Base-by-base conservation (phyloP, 2,329 filamentous ascomycete genomes). In the Trichoderma koningii region DNA sequence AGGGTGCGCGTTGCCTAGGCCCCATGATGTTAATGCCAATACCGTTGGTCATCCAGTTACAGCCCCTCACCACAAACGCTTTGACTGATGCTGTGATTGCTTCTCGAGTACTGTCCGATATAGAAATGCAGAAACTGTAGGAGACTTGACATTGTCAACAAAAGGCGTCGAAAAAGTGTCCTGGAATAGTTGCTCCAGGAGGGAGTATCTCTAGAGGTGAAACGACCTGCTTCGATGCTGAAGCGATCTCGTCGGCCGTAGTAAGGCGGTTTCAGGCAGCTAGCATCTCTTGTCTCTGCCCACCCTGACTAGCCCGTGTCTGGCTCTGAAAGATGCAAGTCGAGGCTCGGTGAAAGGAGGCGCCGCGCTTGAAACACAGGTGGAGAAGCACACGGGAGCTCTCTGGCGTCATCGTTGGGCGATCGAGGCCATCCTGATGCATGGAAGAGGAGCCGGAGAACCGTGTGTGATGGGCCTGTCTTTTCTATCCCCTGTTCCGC, bases 321-420 rank as follows among this genome's bases (percentile, higher is more conserved):
- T n/a, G 19, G 52, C 3, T 23, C n/a, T 51, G 48, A 12, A 12
- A 26, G 2, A 41, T 7, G 52, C 21, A 55, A 23, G 52, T 14
- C 14, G 34, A n/a, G 52, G 28, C 52, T 55, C 34, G 52, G 52
- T 55, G 52, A 55, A 7, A 55, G 21, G 21, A 55, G 34, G 52
- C 21, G 14, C 15, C 1, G 4, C 14, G 19, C 34, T 42, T 55
- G 52, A 42, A 55, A 55, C 34, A 52, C 7, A 15, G 15, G 52
- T 55, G 52, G 52, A 55, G 52, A 55, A 55, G 10, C 7, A 44
- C 28, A 44, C 19, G 7, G 26, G 19, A 38, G 52, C 21, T 23
- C 38, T 42, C 17, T 26, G 15, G 17, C 7, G 30, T 7, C 28
- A n/a, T 38, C 7, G 42, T 55, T 55, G 52, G 52, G 34, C 34